Conservation (phyloP, 257 asterid species). For the Solanum corneliomulleri region DNA sequence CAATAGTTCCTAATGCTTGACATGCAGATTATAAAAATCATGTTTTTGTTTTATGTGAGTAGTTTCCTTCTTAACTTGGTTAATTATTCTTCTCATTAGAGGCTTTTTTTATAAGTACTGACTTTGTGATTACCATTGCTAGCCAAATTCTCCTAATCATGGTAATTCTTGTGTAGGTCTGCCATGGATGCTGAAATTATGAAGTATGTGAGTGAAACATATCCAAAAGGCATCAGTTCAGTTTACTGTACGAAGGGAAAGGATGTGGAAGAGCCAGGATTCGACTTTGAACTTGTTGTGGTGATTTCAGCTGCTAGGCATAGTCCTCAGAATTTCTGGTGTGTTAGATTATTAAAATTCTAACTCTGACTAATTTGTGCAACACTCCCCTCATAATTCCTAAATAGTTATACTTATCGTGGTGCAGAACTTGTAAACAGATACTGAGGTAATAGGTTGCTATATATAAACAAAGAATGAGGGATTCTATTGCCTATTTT, state of each 20-base stretch:
- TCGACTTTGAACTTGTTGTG: slow-evolving; percentile 80
- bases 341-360: slow-evolving; percentile 5
- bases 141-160: slow-evolving; percentile 5
- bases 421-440: background rate
- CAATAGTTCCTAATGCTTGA: background rate
- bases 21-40: background rate
- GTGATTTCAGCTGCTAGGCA: slow-evolving; percentile 83
- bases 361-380: background rate
- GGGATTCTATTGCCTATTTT: background rate
- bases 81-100: background rate
- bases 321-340: slow-evolving; percentile 98
- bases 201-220: slow-evolving; percentile 80
- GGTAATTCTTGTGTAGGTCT: slow-evolving; percentile 35
- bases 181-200: slow-evolving; percentile 75
- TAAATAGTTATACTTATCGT: background rate
- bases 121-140: background rate
- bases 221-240: slow-evolving; percentile 81
- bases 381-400: background rate
- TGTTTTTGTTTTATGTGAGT: background rate
- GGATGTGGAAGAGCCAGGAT: slow-evolving; percentile 81
- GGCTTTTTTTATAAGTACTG: background rate
- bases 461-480: background rate
- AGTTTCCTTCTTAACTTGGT: background rate
- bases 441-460: background rate
- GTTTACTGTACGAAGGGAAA: slow-evolving; percentile 75